Percentiles rank a stretch among this genome's conserved stretches.
Conservation (phyloP, 2,329 filamentous ascomycete species). For the Phyllosticta paracitricarpa region DNA sequence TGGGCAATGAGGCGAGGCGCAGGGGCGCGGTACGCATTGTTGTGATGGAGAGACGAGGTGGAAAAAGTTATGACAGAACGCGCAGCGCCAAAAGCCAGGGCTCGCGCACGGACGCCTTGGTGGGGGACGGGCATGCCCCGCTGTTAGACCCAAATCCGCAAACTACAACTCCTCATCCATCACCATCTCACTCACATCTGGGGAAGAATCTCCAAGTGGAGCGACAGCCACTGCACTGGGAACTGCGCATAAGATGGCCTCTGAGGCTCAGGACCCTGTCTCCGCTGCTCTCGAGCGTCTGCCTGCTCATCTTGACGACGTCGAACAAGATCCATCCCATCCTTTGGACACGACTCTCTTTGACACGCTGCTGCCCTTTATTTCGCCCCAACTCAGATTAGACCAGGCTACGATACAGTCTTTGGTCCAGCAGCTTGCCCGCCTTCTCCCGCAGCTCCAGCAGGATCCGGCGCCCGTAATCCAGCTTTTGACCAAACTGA, state of each 20-base stretch:
- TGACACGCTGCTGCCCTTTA: slow-evolving; percentile 39
- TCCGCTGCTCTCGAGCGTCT: slow-evolving; percentile 14
- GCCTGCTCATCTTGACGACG: slow-evolving; percentile 34
- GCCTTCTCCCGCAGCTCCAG: slow-evolving; percentile 42
- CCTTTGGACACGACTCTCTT: slow-evolving; percentile 39
- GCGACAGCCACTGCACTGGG: not conserved
- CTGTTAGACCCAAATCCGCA: not conserved
- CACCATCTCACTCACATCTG: not conserved
- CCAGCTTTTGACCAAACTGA: slow-evolving; percentile 41
- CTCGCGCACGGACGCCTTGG: not conserved
- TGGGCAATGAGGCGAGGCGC: not conserved
- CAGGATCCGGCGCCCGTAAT: slow-evolving; percentile 49
- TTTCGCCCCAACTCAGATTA: slow-evolving; percentile 18
- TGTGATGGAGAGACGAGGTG: not conserved
- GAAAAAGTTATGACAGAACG: slow-evolving; percentile 1
- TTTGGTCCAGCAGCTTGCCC: slow-evolving; percentile 38
- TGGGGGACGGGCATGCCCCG: slow-evolving; percentile 7
- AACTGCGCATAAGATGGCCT: not conserved
- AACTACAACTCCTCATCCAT: not conserved
- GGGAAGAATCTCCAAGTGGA: not conserved
- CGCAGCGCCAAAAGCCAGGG: not conserved
- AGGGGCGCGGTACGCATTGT: not conserved
- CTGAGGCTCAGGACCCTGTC: not conserved
- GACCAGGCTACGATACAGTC: slow-evolving; percentile 18
- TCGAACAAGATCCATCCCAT: slow-evolving; percentile 35